phyloP scores from a whole-genome alignment of 1,284 basidiomycete genomes.

The Boletus subluridellus region DNA sequence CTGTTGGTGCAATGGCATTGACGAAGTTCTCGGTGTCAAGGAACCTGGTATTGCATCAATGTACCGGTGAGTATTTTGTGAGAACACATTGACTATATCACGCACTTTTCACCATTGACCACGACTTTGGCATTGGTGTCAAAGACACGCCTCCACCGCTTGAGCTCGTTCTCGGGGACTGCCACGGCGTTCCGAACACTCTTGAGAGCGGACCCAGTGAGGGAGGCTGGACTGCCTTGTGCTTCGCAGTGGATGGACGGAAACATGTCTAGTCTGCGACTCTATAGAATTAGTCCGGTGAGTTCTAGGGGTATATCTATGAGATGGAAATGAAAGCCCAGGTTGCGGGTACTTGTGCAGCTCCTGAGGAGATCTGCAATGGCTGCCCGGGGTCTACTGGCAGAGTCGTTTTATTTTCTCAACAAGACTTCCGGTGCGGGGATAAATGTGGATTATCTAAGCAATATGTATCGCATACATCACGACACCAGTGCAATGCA shows the following conservation, averaged over 20 bases:
- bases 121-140: constrained; percentile 74
- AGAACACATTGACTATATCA: constrained; percentile 23
- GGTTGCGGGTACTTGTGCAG: constrained; percentile 18
- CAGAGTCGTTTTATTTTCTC: constrained; percentile 9
- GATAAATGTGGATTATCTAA: constrained; percentile 30
- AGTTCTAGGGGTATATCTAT: constrained; percentile 33
- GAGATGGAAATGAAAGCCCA: constrained; percentile 20
- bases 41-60: constrained; percentile 48
- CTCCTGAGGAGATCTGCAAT: constrained; percentile 9
- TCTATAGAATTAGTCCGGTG: constrained; percentile 29
- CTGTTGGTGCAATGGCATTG: constrained; percentile 85
- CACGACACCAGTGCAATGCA: background rate
- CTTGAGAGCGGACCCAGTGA: constrained; percentile 54
- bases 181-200: constrained; percentile 65
- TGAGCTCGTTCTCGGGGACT: constrained; percentile 77
- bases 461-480: constrained; percentile 6
- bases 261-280: constrained; percentile 28
- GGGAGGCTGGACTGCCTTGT: constrained; percentile 34
- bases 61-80: constrained; percentile 4
- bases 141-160: constrained; percentile 83
- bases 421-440: constrained; percentile 8
- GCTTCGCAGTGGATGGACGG: constrained; percentile 51
- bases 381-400: constrained; percentile 9
- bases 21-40: constrained; percentile 84
- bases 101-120: constrained; percentile 75